Evolutionary conservation across 78 protist genomes (phyloP).

Genomic region (Trichosphaerium sp.): DNA sequence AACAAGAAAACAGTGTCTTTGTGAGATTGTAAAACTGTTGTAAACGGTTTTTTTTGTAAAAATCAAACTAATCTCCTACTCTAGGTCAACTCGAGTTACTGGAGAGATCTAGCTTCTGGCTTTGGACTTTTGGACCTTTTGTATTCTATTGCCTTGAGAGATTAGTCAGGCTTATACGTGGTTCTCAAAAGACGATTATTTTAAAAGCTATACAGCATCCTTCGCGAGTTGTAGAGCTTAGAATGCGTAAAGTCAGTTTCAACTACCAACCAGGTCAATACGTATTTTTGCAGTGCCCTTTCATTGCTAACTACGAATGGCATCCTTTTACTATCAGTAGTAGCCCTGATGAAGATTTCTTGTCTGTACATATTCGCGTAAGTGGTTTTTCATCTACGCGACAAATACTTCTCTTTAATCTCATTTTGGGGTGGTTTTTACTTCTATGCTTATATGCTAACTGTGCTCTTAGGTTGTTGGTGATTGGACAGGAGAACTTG

Average conservation of each 20-base stretch:
- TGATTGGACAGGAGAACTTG: constrained; percentile 50
- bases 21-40: too few species aligned
- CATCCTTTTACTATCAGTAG: constrained; percentile 88
- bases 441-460: too few species aligned
- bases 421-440: too few species aligned
- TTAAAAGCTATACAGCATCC: too few species aligned
- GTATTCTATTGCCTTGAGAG: constrained; percentile 67
- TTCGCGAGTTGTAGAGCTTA: constrained; percentile 47
- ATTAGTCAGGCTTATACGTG: constrained; percentile 28
- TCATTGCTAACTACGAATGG: constrained; percentile 62
- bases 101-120: constrained; percentile 49
- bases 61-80: background rate
- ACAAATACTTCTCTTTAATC: background rate
- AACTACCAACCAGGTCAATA: constrained; percentile 77
- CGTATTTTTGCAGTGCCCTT: constrained; percentile 66
- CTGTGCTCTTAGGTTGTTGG: constrained; percentile 55
- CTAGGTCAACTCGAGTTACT: constrained; percentile 10
- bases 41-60: background rate
- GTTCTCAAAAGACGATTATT: constrained; percentile 19
- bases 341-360: constrained; percentile 70
- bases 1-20: too few species aligned
- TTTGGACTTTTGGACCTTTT: constrained; percentile 64
- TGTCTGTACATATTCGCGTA: constrained; percentile 62
- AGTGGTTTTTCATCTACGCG: background rate
- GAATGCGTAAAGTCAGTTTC: constrained; percentile 34